Base-by-base conservation (phyloP, 805 yeast genomes). In the Metschnikowia bowlesiae region DNA sequence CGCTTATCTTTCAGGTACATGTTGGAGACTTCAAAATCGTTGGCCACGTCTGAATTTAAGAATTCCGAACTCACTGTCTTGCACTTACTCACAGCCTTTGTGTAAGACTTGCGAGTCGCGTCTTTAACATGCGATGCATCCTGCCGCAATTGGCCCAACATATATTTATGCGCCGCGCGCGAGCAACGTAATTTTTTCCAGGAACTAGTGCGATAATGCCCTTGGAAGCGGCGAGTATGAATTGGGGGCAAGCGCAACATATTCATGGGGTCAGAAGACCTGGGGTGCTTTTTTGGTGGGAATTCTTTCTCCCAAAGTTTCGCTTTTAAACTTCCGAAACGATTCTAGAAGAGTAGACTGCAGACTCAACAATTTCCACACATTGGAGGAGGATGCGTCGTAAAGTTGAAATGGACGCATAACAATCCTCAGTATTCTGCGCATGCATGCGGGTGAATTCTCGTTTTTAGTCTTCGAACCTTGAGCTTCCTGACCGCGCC, bases 71-170 rank as follows among this genome's bases (percentile, higher is more conserved):
- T 16, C 13, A 28, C n/a, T 28, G 14, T 28, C 18, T 22, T 28
- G 18, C 13, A 39, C 13, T 26, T 28, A 28, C 41, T 22, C 6
- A 39, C 32, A 22, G n/a, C n/a, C 32, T 8, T 28, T 28, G 18
- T 41, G 44, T 36, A 32, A 41, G 44, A 31, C 22, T 31, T 41
- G 36, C 16, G 10, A 14, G 16, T 33, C 38, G 45, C 45, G 45
- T 34, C 30, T 42, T 42, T 42, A 34, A 22, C 37, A 18, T 30
- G 29, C 8, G 37, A 13, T 41, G 45, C 45, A 41, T 31, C 18
- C 45, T 14, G 45, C 30, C 37, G 45, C 45, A 41, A 41, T 41
- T 41, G 45, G 45, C 37, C 45, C 45, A 41, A 41, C 45, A 41
- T 41, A 41, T 32, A 14, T 3, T 9, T 41, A 41, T 28, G 32